phyloP scores from a whole-genome alignment of 2,329 filamentous ascomycete species.

The Elsinoe arachidis region DNA sequence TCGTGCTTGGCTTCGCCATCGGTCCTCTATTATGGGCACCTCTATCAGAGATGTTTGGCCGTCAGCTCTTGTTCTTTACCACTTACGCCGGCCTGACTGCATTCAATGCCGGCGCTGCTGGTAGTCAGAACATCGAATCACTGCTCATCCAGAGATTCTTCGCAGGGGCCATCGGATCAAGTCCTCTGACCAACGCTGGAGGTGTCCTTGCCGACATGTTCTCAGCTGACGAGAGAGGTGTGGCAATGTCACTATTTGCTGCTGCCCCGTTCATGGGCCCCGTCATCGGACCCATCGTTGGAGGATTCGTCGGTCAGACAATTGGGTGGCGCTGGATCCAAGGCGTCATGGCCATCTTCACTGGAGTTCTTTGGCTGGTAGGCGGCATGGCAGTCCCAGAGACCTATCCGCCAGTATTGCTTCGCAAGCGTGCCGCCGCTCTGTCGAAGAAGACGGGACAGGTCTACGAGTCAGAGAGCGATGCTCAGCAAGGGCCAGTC shows the following conservation, averaged over 20 bases:
- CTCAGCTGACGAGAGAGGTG: slow-evolving; percentile 31
- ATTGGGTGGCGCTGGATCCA: slow-evolving; percentile 62
- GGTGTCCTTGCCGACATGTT: slow-evolving; percentile 43
- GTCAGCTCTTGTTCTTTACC: slow-evolving; percentile 30
- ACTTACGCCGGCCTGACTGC: slow-evolving; percentile 32
- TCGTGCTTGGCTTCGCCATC: slow-evolving; percentile 54
- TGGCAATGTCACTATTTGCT: slow-evolving; percentile 56
- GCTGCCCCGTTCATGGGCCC: slow-evolving; percentile 61
- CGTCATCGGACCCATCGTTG: slow-evolving; percentile 61
- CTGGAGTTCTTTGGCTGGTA: slow-evolving; percentile 50
- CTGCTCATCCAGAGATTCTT: slow-evolving; percentile 40
- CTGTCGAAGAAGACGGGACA: slow-evolving; percentile 47
- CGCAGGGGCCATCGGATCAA: slow-evolving; percentile 37
- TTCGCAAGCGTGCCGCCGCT: slow-evolving; percentile 44
- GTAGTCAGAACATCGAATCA: slow-evolving; percentile 35
- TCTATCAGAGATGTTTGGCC: slow-evolving; percentile 52
- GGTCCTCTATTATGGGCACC: slow-evolving; percentile 53
- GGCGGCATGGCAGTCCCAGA: slow-evolving; percentile 47
- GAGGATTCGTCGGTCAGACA: slow-evolving; percentile 55
- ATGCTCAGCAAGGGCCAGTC: slow-evolving; percentile 31
- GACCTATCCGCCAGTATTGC: slow-evolving; percentile 52
- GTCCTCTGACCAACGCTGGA: slow-evolving; percentile 37
- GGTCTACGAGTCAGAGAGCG: slow-evolving; percentile 44
- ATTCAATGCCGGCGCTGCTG: slow-evolving; percentile 36
- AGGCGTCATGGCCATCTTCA: slow-evolving; percentile 55